Base-by-base conservation (phyloP, 139 green algal genomes). In the Micractinium conductrix region DNA sequence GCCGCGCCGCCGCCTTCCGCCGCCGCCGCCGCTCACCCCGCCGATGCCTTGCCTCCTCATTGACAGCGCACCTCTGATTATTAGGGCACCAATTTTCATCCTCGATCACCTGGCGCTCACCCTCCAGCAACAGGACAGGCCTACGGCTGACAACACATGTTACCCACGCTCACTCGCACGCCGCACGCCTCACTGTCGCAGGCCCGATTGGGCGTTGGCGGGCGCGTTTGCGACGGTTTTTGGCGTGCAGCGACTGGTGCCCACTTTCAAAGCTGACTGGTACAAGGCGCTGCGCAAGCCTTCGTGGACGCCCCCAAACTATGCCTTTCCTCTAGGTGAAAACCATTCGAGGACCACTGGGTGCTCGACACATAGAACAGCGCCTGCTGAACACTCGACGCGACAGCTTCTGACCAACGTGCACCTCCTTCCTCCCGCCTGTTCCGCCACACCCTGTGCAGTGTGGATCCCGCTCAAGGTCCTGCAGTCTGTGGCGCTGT, bases 391-490 rank as follows among this genome's bases (percentile, higher is more conserved):
- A n/a, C n/a, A n/a, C n/a, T n/a, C n/a, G n/a, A n/a, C n/a, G n/a
- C n/a, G n/a, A n/a, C n/a, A n/a, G n/a, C n/a, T n/a, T n/a, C n/a
- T n/a, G n/a, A n/a, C n/a, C n/a, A n/a, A n/a, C n/a, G n/a, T n/a
- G n/a, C n/a, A n/a, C n/a, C n/a, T n/a, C n/a, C n/a, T n/a, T n/a
- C n/a, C n/a, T n/a, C n/a, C n/a, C n/a, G n/a, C n/a, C n/a, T n/a
- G n/a, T n/a, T n/a, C n/a, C n/a, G n/a, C n/a, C n/a, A n/a, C n/a
- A n/a, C 55, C 53, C 74, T 24, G 45, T 83, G 42, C 60, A 65
- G 84, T 94, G 1, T 95, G 92, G 92, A 94, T 94, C 30, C 91
- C 91, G 1, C 85, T 95, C 10, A 95, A 95, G 76, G 33, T 91
- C 16, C 68, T 93, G 83, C 92, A 94, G 74, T 88, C 86, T 60